Evolutionary conservation across 2,329 filamentous ascomycete species (phyloP), one percentile per base, ranked within the genome.

Genomic region (Onygenales sp.): DNA sequence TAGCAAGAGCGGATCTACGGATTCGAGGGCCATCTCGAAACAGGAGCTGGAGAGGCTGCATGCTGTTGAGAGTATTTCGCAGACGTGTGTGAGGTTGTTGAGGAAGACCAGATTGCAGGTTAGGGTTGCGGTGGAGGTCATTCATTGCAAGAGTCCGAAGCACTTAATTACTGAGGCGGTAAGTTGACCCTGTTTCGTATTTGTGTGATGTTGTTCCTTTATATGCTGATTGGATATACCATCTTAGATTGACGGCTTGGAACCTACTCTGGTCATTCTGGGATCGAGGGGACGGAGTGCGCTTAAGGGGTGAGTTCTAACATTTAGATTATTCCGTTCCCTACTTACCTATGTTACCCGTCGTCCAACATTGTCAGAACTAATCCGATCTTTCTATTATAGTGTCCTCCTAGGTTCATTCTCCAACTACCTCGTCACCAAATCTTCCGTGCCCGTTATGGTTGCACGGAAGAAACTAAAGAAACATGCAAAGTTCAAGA

Each of bases 81-180:
- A 92, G 53, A 82, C 86, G 36, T 89, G 95, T 52, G 81, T 93
- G n/a, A 87, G 85, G 59, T 75, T 97, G 45, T 73, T 98, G 55
- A 81, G 92, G 56, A 95, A 95, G 77, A 98, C 93, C 0, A 83
- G 87, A 59, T 76, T 98, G 55, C 92, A 98, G 68, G 91, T 96
- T 48, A 84, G 90, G 54, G 87, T 96, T 47, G 89, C 95, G 50
- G 86, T 98, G 36, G 93, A 98, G 71, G 92, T 97, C 32, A 86
- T 98, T 60, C 93, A 97, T 72, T 97, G 93, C 84, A 97, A 96
- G 78, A 96, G 88, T 64, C 90, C 93, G 3, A 92, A 93, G 69
- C 91, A 96, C 68, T 80, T 97, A 75, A 90, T 98, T 59, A 95
- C 90, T 0, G 93, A 97, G 75, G 90, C 96, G 61, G 80, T 82